Percentiles rank a stretch among this genome's conserved stretches.
Evolutionary conservation across 345 rosid species (phyloP).

Genomic region (Citrus mangshanensis): DNA sequence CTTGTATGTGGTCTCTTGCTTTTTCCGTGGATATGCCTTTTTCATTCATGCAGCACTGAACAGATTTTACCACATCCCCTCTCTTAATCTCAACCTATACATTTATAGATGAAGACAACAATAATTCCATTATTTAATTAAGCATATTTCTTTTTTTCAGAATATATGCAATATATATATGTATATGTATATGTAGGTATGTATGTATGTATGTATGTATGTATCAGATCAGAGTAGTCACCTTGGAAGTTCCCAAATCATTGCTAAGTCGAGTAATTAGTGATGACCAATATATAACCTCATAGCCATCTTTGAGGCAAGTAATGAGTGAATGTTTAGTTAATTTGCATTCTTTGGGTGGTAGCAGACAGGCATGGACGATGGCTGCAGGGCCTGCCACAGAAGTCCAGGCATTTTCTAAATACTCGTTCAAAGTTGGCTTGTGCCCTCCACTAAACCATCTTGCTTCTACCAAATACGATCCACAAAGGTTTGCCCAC

Average conservation of each 20-base stretch:
- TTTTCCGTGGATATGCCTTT: background rate
- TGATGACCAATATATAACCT: background rate
- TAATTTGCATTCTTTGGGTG: background rate
- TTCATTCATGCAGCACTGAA: constrained; percentile 16
- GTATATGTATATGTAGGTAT: too few relatives aligned
- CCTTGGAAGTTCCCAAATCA: constrained; percentile 6
- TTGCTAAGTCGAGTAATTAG: background rate
- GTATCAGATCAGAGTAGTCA: background rate
- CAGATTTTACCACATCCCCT: constrained; percentile 12
- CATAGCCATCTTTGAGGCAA: background rate
- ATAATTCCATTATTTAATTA: too few relatives aligned
- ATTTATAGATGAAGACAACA: too few relatives aligned
- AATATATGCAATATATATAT: too few relatives aligned
- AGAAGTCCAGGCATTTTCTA: constrained; percentile 6
- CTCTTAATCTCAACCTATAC: constrained; percentile 2
- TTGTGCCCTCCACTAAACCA: background rate
- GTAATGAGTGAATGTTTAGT: background rate
- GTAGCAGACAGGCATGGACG: background rate
- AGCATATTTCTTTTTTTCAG: too few relatives aligned
- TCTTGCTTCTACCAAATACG: constrained; percentile 6
- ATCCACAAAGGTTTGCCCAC: background rate
- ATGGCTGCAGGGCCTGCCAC: constrained; percentile 3
- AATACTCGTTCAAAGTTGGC: background rate
- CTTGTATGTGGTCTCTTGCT: constrained; percentile 8
- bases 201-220: too few relatives aligned